Evolutionary conservation across 345 rosid species (phyloP), one percentile per base, ranked within the genome.

Genomic region (Brassica juncea): DNA sequence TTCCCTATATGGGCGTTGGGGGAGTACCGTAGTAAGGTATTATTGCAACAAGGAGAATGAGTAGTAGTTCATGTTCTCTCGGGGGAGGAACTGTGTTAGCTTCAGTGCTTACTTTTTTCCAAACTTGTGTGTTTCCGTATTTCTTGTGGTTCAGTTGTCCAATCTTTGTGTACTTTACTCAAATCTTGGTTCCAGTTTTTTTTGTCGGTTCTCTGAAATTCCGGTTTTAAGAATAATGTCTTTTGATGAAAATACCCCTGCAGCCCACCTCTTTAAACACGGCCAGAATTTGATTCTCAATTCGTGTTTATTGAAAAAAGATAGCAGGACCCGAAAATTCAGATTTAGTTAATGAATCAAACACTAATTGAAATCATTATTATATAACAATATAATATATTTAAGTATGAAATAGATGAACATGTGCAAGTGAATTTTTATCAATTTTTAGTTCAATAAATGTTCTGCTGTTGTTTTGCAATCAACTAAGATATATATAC

Each of bases 1-100:
- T 90, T 90, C 73, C 93, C 89, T 2, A 84, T 87, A 16, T 89
- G 91, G 93, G 93, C 93, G 6, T 44, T 89, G 77, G 96, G 96
- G 37, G 89, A 89, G 77, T 91, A 89, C 65, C 87, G 87, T 7
- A 75, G 70, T 52, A 84, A 81, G 10, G 91, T 86, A 10, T 74
- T 86, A 23, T 66, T 85, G 82, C 74, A 71, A 68, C 75, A 28
- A 61, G 59, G 72, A 74, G 71, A 69, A 69, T 80, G 82, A 80
- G 28, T 66, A 55, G 55, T 49, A 14, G 57, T 49, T 49, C 57
- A 49, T 49, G 42, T 49, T 49, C 57, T 49, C 57, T n/a, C 1
- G 15, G 19, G 15, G 67, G n/a, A 57, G 59, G 25, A 54, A 63
- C 77, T 78, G 19, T 55, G 5, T 57, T 34, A n/a, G 44, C 44